Evolutionary conservation across 768 basidiomycete species (phyloP).

Genomic region (Serpula lacrymans): DNA sequence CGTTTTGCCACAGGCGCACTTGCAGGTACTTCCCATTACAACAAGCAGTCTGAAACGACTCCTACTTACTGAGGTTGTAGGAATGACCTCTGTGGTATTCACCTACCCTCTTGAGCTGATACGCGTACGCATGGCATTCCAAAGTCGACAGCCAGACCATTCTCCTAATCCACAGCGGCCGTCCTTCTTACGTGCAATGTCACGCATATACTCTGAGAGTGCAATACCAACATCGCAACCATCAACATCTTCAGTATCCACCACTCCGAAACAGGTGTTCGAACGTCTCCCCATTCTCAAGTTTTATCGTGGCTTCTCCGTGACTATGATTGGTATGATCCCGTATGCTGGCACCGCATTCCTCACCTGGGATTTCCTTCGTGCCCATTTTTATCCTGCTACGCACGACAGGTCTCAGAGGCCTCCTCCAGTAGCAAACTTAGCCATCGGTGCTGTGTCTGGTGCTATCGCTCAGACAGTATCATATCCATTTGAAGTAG

Average conservation of each 20-base stretch:
- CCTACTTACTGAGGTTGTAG: constrained; percentile 29
- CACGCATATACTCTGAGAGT: constrained; percentile 70
- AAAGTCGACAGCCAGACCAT: constrained; percentile 20
- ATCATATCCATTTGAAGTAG: constrained; percentile 93
- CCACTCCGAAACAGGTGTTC: constrained; percentile 34
- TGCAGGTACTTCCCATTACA: constrained; percentile 61
- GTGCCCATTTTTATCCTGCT: constrained; percentile 51
- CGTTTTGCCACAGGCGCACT: constrained; percentile 86
- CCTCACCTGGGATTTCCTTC: constrained; percentile 82
- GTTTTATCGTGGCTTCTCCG: constrained; percentile 97
- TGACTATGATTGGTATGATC: constrained; percentile 87
- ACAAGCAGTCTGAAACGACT: too few relatives aligned
- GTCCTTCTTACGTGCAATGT: constrained; percentile 53
- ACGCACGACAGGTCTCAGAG: constrained; percentile 35
- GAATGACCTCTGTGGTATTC: constrained; percentile 82
- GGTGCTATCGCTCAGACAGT: constrained; percentile 85
- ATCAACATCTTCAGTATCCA: constrained; percentile 17
- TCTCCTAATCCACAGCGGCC: constrained; percentile 34
- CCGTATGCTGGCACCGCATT: constrained; percentile 97
- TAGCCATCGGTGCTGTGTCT: constrained; percentile 80
- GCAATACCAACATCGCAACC: constrained; percentile 20
- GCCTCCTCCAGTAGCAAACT: constrained; percentile 56
- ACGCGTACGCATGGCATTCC: constrained; percentile 91
- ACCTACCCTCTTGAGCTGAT: constrained; percentile 97
- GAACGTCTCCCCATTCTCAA: constrained; percentile 73